These are phyloP conservation scores for Lepidium campestre DNA, from an alignment of 441 rosid species.

Conservation along the genomic window DNA sequence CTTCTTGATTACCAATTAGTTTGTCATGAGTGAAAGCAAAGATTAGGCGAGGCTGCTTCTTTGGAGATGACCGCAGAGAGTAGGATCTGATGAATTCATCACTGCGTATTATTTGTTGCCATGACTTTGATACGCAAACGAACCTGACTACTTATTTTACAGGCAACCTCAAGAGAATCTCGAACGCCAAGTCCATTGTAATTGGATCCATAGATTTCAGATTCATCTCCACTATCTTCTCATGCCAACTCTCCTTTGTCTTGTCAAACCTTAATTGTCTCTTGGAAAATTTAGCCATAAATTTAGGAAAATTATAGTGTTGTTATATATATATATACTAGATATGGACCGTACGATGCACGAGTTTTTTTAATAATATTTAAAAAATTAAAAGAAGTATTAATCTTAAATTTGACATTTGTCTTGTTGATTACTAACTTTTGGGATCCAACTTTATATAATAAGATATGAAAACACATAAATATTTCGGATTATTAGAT, in stretches of 20 bases:
- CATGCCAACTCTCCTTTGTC: neutral
- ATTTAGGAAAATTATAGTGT: no score
- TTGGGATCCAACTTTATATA: no score
- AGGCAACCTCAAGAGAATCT: neutral
- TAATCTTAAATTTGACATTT: no score
- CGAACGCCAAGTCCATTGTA: neutral
- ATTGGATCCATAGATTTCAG: neutral
- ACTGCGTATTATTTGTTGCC: neutral
- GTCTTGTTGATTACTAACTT: no score
- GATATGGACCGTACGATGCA: no score
- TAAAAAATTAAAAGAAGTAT: no score
- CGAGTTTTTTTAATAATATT: no score
- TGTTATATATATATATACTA: no score
- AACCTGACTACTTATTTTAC: neutral
- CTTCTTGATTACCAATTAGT: neutral
- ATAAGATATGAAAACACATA: no score
- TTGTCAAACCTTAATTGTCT: no score
- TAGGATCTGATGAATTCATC: neutral
- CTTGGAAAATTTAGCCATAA: no score
- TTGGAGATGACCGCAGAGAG: neutral
- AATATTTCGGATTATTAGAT: no score
- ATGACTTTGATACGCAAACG: neutral
- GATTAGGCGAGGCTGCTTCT: neutral
- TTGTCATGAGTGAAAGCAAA: neutral
- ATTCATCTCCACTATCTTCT: neutral